Conservation (phyloP, 1,284 basidiomycete species). For the Trichosporon sp. region DNA sequence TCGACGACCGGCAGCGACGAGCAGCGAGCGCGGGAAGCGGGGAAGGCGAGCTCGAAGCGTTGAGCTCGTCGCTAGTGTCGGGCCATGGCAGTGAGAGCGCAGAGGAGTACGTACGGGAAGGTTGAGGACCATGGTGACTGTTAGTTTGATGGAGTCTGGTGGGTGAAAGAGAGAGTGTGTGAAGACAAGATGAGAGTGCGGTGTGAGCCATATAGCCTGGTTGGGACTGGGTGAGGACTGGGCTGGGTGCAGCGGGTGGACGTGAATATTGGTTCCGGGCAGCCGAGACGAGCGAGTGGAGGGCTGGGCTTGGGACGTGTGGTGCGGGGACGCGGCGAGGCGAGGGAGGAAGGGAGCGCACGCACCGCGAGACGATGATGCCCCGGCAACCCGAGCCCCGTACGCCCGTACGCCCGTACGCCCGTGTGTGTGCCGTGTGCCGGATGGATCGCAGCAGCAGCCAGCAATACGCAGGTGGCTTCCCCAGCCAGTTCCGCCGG, state of each 20-base stretch:
- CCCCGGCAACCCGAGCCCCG: too few species aligned
- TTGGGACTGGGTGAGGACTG: background rate
- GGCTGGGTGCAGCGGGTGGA: background rate
- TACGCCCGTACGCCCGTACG: background rate
- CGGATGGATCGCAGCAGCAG: too few species aligned
- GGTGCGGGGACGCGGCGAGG: background rate
- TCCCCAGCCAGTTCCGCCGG: background rate
- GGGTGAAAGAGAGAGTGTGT: background rate
- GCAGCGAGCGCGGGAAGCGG: background rate
- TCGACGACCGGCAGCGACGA: background rate
- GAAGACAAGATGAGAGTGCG: background rate
- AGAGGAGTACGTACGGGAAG: background rate
- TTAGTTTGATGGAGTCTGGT: background rate
- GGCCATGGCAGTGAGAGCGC: background rate
- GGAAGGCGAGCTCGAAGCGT: background rate
- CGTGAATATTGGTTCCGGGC: background rate
- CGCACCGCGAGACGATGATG: background rate
- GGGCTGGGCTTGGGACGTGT: too few species aligned
- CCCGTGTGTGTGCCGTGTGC: background rate
- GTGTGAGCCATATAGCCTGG: background rate
- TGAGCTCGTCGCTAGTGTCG: background rate
- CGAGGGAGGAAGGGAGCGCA: too few species aligned
- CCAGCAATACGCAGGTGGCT: background rate
- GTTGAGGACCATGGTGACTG: slow-evolving; percentile 5
- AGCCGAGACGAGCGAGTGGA: background rate